phyloP scores from a whole-genome alignment of 169 alveolate genomes.

The Eimeria praecox region DNA sequence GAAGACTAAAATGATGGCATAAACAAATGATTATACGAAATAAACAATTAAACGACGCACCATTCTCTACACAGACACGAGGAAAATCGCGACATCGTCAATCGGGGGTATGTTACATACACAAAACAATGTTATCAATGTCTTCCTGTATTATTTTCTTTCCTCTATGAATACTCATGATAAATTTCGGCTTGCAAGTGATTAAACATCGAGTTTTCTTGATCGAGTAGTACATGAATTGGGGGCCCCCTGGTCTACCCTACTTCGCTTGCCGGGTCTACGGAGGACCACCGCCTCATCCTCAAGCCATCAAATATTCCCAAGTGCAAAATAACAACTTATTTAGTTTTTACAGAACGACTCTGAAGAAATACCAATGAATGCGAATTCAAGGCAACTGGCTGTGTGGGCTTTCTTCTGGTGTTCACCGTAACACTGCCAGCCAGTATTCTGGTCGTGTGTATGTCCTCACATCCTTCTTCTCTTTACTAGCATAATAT shows the following conservation, averaged over 20 bases:
- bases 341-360: not conserved
- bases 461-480: not conserved
- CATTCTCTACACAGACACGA: not conserved
- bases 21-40: not conserved
- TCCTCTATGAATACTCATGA: not conserved
- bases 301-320: not conserved
- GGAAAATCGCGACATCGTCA: not conserved
- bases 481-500: not conserved
- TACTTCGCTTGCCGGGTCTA: not conserved
- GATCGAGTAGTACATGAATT: not conserved
- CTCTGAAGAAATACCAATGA: not conserved
- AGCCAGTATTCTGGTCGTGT: not conserved
- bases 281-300: slow-evolving; percentile 18
- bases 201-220: not conserved
- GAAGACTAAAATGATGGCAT: not conserved
- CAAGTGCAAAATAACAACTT: not conserved
- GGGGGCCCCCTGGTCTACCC: slow-evolving; percentile 22
- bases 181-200: not conserved
- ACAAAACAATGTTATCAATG: not conserved
- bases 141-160: not conserved
- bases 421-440: not conserved
- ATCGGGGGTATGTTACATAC: not conserved
- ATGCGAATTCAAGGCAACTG: not conserved
- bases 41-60: not conserved
- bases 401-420: not conserved